Conservation (phyloP, 176 grass and related monocot genomes). For the Puya raimondii region DNA sequence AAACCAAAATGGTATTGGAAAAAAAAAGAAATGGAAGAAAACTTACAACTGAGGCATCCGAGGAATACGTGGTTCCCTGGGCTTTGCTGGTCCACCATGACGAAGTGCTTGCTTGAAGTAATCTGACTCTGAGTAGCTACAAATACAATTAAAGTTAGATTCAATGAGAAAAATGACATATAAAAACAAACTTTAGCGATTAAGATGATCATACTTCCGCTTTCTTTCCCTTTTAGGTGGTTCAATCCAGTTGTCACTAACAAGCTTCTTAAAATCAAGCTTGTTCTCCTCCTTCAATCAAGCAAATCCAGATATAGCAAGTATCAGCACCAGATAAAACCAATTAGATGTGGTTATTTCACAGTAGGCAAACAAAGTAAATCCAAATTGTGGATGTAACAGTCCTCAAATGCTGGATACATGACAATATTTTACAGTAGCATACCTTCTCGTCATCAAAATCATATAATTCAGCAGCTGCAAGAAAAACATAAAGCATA, state of each 20-base stretch:
- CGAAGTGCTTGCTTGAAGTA: slow-evolving; percentile 98
- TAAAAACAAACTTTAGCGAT: background rate
- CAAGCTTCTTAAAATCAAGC: slow-evolving; percentile 91
- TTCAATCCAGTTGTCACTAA: slow-evolving; percentile 88
- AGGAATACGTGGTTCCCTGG: slow-evolving; percentile 81
- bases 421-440: background rate
- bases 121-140: slow-evolving; percentile 90
- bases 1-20: background rate
- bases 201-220: slow-evolving; percentile 47
- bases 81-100: slow-evolving; percentile 78
- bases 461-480: slow-evolving; percentile 96
- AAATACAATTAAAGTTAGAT: slow-evolving; percentile 14
- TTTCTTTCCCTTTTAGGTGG: slow-evolving; percentile 95
- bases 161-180: background rate
- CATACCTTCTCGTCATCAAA: slow-evolving; percentile 98
- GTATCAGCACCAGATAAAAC: background rate
- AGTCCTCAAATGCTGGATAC: slow-evolving; percentile 13
- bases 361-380: background rate
- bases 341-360: background rate
- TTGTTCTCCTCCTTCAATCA: slow-evolving; percentile 85
- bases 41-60: slow-evolving; percentile 65
- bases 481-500: slow-evolving; percentile 18
- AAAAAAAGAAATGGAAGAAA: background rate
- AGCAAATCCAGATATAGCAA: slow-evolving; percentile 2
- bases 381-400: background rate